phyloP scores from a whole-genome alignment of 306 rosid genomes.

The Lathyrus sativus region DNA sequence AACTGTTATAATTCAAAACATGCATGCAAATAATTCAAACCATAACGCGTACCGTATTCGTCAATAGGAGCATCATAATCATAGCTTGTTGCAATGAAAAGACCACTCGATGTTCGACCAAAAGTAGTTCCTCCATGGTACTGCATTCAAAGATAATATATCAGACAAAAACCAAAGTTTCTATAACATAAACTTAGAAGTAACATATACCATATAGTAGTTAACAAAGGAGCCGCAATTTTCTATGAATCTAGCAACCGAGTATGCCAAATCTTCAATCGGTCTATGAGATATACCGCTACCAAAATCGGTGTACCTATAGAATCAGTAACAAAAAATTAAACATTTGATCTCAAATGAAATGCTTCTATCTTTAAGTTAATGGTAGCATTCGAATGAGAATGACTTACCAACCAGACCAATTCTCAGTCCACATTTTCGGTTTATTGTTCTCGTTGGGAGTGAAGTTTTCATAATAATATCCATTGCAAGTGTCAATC shows the following conservation, averaged over 20 bases:
- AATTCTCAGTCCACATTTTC: constrained; percentile 81
- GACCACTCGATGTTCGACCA: too few species aligned
- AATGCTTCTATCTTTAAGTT: neutral
- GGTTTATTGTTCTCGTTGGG: constrained; percentile 83
- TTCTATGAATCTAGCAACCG: constrained; percentile 87
- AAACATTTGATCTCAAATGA: neutral
- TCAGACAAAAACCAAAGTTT: too few species aligned
- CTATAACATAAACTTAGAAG: too few species aligned
- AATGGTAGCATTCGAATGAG: constrained; percentile 29
- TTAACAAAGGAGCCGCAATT: constrained; percentile 85
- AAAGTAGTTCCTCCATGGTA: too few species aligned
- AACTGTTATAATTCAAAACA: too few species aligned
- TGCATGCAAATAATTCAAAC: too few species aligned
- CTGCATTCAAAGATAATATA: too few species aligned
- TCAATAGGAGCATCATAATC: too few species aligned
- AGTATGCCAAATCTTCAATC: constrained; percentile 87
- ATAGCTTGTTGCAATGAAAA: too few species aligned
- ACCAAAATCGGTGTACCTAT: constrained; percentile 94
- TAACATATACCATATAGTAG: constrained; percentile 98
- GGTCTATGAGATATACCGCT: constrained; percentile 76
- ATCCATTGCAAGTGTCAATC: too few species aligned
- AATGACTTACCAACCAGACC: constrained; percentile 89
- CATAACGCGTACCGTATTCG: too few species aligned
- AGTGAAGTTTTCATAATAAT: too few species aligned
- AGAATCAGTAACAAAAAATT: constrained; percentile 7